Percentiles rank a stretch among this genome's conserved stretches.
phyloP scores from a whole-genome alignment of 2,329 filamentous ascomycete species.

The Penicillium brasilianum region DNA sequence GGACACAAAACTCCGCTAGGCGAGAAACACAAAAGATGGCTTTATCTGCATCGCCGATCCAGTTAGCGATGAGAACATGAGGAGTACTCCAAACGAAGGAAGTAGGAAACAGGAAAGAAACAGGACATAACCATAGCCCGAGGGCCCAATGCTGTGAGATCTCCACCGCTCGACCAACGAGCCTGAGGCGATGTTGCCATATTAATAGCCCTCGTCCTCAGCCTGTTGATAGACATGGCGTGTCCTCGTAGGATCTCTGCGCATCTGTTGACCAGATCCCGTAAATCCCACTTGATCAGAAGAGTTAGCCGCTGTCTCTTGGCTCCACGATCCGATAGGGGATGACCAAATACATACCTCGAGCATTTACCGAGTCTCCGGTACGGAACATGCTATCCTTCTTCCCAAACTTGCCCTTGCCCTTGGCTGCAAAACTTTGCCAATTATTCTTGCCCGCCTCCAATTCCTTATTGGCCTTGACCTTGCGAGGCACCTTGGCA shows the following conservation, averaged over 20 bases:
- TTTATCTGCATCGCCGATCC: constrained; percentile 34
- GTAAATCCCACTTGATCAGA: constrained; percentile 80
- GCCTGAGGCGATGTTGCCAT: constrained; percentile 5
- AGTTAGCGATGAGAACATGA: constrained; percentile 37
- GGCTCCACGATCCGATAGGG: constrained; percentile 1
- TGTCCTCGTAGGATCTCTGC: constrained; percentile 81
- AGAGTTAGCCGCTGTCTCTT: constrained; percentile 30
- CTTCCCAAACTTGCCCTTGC: constrained; percentile 70
- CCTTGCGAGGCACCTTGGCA: constrained; percentile 72
- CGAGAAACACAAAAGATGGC: constrained; percentile 26
- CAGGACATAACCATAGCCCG: constrained; percentile 17
- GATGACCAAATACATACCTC: constrained; percentile 66
- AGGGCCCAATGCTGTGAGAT: neutral
- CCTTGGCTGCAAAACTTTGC: constrained; percentile 87
- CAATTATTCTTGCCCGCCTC: constrained; percentile 92
- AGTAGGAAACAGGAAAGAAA: constrained; percentile 20
- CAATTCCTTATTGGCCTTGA: constrained; percentile 89
- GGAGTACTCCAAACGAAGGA: constrained; percentile 16
- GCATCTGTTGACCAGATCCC: constrained; percentile 93
- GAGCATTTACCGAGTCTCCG: constrained; percentile 80
- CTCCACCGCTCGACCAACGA: neutral
- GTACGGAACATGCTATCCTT: constrained; percentile 98
- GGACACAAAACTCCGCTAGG: constrained; percentile 24
- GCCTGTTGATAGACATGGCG: constrained; percentile 83
- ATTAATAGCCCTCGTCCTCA: constrained; percentile 66